Evolutionary conservation across 345 rosid genomes (phyloP), one percentile per base, ranked within the genome.

Genomic region (Cochlearia excelsa): DNA sequence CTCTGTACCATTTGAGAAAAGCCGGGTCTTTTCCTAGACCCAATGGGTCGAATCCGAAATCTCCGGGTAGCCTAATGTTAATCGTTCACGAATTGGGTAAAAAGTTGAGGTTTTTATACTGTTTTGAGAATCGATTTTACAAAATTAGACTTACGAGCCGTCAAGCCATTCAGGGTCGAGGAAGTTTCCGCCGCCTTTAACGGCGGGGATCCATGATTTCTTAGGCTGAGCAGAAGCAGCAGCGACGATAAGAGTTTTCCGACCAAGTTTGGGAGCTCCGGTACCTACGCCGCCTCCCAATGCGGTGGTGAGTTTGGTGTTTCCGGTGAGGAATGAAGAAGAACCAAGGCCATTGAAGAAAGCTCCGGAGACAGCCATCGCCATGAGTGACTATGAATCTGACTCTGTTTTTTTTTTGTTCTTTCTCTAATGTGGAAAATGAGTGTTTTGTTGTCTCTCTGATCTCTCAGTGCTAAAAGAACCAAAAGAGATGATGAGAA

Each of bases 1-100:
- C 99, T 27, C 99, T 77, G 80, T 93, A 93, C 99, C 99, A 93
- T 76, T 69, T 93, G 3, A 93, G 88, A 74, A 93, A 93, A 30
- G 97, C 89, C 7, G 99, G 99, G 72, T 93, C 99, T 66, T 81
- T 93, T n/a, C 99, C 99, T 2, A 93, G 77, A 3, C 99, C 99
- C 1, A 89, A 75, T 4, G 98, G 98, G 77, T 92, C 98, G 57
- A 92, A 92, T 1, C 97, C 97, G 41, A 66, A 92, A 62, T 92
- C 99, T 3, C 99, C 99, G 0, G 99, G 99, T 8, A 93, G 97
- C 60, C 98, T 92, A 33, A 33, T 33, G 35, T 16, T 16, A 16
- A 16, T 16, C 23, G 23, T 16, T 16, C 23, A 16, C 23, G 23
- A 16, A 16, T 16, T 16, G 23, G 23, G 23, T 16, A 16, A 16